Evolutionary conservation across 75 land plant species (phyloP).

Genomic region (Ceratopteris richardii): DNA sequence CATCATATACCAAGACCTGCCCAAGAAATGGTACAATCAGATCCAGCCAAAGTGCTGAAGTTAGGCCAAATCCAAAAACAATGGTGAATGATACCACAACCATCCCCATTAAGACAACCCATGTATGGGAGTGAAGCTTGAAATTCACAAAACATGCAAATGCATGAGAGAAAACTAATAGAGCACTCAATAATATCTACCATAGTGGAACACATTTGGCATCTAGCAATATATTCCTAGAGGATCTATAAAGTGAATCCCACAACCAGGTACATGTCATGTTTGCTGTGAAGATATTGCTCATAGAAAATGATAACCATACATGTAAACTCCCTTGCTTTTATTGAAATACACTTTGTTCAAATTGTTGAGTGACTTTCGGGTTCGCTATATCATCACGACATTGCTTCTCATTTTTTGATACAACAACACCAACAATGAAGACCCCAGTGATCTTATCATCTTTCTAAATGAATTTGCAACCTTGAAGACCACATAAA

Average conservation of each 20-base stretch:
- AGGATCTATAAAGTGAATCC: slow-evolving; percentile 33
- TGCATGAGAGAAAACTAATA: slow-evolving; percentile 26
- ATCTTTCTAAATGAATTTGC: too few relatives aligned
- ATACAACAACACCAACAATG: too few relatives aligned
- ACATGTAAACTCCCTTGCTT: too few relatives aligned
- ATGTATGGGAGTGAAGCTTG: slow-evolving; percentile 30
- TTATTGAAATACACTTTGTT: too few relatives aligned
- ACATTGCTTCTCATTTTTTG: too few relatives aligned
- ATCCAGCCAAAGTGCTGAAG: slow-evolving; percentile 33
- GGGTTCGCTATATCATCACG: too few relatives aligned
- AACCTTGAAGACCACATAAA: too few relatives aligned
- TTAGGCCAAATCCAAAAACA: slow-evolving; percentile 40
- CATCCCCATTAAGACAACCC: slow-evolving; percentile 33
- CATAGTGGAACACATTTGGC: slow-evolving; percentile 29
- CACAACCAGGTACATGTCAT: too few relatives aligned
- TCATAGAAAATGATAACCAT: too few relatives aligned
- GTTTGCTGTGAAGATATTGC: too few relatives aligned
- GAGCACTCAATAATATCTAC: slow-evolving; percentile 28
- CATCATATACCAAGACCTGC: slow-evolving; percentile 42
- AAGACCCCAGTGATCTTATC: too few relatives aligned
- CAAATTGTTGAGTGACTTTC: too few relatives aligned
- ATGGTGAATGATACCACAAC: slow-evolving; percentile 29
- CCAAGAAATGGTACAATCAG: slow-evolving; percentile 42
- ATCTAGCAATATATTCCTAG: slow-evolving; percentile 28
- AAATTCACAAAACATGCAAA: slow-evolving; percentile 30